Evolutionary conservation across 23 red algal genomes (phyloP), one percentile per base, ranked within the genome.

Genomic region (Agarophyton chilense): DNA sequence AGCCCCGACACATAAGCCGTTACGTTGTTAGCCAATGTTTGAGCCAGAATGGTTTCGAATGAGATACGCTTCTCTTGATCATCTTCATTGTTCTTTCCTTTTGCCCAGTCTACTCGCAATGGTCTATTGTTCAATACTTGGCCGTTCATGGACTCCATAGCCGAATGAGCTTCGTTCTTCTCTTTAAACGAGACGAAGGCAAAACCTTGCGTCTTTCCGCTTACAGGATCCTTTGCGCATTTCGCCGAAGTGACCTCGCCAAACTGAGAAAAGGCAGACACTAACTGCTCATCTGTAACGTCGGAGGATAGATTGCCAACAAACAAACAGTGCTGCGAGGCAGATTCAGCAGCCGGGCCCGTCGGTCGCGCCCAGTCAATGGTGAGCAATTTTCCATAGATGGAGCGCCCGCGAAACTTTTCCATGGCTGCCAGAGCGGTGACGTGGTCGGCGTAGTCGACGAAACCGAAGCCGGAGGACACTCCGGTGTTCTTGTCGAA

Each of bases 331-430:
- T 89, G 87, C 39, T 92, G 88, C 1, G 65, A 53, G 26, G 78
- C 49, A 18, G 79, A 77, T 18, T 83, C 84, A 18, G 61, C 86
- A 19, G 66, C 36, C 35, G 52, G 67, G 25, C 87, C 83, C 25
- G 62, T 76, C 19, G 90, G 64, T 55, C 91, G 95, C 18, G 95
- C 95, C 95, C 95, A 97, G 50, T 97, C 95, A 22, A 97, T 89
- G 17, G 86, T 97, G 13, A 97, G 64, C 18, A 79, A n/a, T 52
- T 85, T 82, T 32, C 90, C 89, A n/a, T 97, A 92, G 2, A 97
- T 86, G 5, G 78, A 73, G 55, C 95, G 79, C 9, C 86, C 86
- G 38, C 80, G 49, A 81, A 97, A 86, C 41, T 90, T 75, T 29
- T 97, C 89, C 66, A 93, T 88, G 40, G 95, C 95, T 21, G 57